Base-by-base conservation (phyloP, 495 filamentous ascomycete genomes). In the Rhypophila decipiens region DNA sequence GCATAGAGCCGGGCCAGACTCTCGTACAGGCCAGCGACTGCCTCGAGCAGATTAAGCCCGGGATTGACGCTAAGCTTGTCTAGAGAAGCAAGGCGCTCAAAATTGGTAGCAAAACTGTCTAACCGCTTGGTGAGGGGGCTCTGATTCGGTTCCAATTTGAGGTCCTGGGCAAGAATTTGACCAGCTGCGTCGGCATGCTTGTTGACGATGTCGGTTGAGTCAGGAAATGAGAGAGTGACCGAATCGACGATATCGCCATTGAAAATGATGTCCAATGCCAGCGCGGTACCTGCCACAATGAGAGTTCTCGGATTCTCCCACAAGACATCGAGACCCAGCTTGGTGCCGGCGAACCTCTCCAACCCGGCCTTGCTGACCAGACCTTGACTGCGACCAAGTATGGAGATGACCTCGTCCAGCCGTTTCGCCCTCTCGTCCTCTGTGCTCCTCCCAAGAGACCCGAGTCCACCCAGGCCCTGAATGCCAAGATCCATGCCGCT, bases 11-110 rank as follows among this genome's bases (percentile, higher is more conserved):
- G 76, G 18, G 67, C 61, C 23, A 91, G 63, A 50, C 82, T 85
- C 40, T 72, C 73, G 60, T 82, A 84, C 4, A 98, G 72, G 5
- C 89, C 89, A 24, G 85, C 85, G 13, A 96, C 74, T 5, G 90
- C 93, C 64, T 93, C 87, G 59, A 90, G 88, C 63, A 93, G 89
- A 53, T 90, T 93, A 9, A 96, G 72, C 18, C 79, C 79, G 24
- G 83, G 83, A 5, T 69, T 69, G 18, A 73, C 66, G 62, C 90
- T 91, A 50, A 96, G 73, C 53, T 80, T 83, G 60, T 98, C 93
- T 51, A 94, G 71, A 7, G 71, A 75, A 2, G 86, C 84, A 35
- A 97, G 69, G 51, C 84, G 78, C 56, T 87, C 84, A 38, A 98
- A 68, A 64, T 96, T 96, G 35, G 72, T 76, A 17, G 85, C 81